A percentile compares a stretch with the other conserved stretches of the same genome.
phyloP scores from a whole-genome alignment of 202 grass and related monocot genomes.

The Musa balbisiana region DNA sequence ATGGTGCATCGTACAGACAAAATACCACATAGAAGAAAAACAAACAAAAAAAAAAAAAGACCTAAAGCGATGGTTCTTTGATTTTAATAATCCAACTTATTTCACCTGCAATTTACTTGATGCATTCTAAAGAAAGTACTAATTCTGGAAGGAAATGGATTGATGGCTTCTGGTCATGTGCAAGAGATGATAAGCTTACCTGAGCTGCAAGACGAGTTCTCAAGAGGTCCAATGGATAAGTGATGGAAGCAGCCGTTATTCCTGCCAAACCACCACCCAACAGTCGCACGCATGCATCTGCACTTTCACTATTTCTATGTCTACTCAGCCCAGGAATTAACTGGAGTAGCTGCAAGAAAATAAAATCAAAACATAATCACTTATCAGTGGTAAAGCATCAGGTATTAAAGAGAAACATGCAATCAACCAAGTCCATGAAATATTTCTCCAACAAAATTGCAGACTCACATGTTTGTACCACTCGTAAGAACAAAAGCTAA shows the following conservation, averaged over 20 bases:
- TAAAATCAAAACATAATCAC: slow-evolving; percentile 27
- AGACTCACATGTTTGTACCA: slow-evolving; percentile 65
- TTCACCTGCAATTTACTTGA: no score
- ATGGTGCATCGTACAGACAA: background rate
- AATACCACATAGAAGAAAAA: background rate
- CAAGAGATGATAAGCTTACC: slow-evolving; percentile 31
- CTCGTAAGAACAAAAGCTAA: slow-evolving; percentile 85
- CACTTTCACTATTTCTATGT: slow-evolving; percentile 43
- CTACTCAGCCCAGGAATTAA: slow-evolving; percentile 62
- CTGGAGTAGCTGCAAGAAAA: slow-evolving; percentile 46
- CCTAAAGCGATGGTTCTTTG: no score
- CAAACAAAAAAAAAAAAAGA: background rate
- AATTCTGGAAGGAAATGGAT: background rate
- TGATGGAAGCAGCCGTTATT: slow-evolving; percentile 84
- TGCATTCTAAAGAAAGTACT: no score
- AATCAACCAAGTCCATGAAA: background rate
- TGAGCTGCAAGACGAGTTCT: slow-evolving; percentile 84
- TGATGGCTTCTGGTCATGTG: background rate
- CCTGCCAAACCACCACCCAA: slow-evolving; percentile 81
- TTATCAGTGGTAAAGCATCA: background rate
- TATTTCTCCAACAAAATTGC: slow-evolving; percentile 1
- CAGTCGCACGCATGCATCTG: slow-evolving; percentile 68
- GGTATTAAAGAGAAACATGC: background rate
- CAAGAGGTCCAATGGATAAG: slow-evolving; percentile 80
- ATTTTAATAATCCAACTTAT: no score